These are phyloP conservation scores for Cicer chorassanicum DNA, from an alignment of 306 rosid species.

Conservation along the genomic window DNA sequence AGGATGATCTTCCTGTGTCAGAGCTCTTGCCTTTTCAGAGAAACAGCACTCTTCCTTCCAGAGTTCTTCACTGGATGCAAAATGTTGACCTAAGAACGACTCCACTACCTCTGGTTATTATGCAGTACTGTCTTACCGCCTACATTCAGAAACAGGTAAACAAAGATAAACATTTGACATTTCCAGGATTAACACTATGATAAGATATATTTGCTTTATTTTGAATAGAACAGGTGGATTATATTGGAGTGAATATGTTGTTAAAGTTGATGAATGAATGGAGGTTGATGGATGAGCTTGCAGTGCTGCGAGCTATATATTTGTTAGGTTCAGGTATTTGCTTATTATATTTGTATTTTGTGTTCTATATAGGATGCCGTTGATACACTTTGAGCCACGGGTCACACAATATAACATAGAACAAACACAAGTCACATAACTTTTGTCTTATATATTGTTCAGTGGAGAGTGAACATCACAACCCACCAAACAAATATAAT, in stretches of 20 bases:
- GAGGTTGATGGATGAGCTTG: conserved; percentile 97
- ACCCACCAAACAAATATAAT: neutral
- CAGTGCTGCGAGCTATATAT: conserved; percentile 90
- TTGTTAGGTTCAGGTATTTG: conserved; percentile 94
- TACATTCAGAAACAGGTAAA: conserved; percentile 86
- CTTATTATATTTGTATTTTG: conserved; percentile 20
- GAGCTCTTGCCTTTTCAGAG: conserved; percentile 94
- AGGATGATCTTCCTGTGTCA: conserved; percentile 79
- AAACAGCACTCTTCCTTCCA: conserved; percentile 90
- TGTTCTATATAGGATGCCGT: conserved; percentile 19
- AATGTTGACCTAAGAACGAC: conserved; percentile 70
- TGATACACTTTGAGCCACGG: neutral
- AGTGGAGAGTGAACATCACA: neutral
- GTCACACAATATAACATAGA: conserved; percentile 4
- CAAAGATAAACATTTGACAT: conserved; percentile 37
- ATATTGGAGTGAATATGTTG: conserved; percentile 79
- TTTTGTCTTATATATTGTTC: neutral
- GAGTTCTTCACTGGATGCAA: conserved; percentile 85
- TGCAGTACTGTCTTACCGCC: conserved; percentile 82
- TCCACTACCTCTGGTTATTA: conserved; percentile 78
- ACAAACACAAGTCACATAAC: neutral
- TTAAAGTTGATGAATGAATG: conserved; percentile 90
- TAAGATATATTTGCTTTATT: conserved; percentile 40
- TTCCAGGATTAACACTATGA: conserved; percentile 31
- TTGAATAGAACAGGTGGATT: conserved; percentile 71